Conservation (phyloP, 805 yeast species). For the Saccharomycopsis sp. region DNA sequence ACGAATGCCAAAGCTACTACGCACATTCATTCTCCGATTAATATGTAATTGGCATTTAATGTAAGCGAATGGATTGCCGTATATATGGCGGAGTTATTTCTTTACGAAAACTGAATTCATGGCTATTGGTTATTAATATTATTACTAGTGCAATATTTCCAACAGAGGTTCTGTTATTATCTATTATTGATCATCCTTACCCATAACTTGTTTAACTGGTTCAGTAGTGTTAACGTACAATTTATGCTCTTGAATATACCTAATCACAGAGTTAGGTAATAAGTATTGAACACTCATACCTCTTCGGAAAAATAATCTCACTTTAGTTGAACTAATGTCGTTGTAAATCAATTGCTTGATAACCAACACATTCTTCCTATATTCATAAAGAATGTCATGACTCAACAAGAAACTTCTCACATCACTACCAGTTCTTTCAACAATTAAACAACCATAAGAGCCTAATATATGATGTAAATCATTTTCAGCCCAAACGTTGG, state of each 20-base stretch:
- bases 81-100: too few species aligned
- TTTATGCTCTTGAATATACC: slow-evolving; percentile 90
- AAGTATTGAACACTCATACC: slow-evolving; percentile 96
- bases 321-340: slow-evolving; percentile 93
- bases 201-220: slow-evolving; percentile 81
- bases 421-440: slow-evolving; percentile 94
- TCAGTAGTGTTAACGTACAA: slow-evolving; percentile 81
- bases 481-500: slow-evolving; percentile 96
- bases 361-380: slow-evolving; percentile 84
- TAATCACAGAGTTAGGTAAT: slow-evolving; percentile 86
- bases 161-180: too few species aligned
- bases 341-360: slow-evolving; percentile 94
- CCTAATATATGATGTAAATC: slow-evolving; percentile 95
- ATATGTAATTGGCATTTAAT: too few species aligned
- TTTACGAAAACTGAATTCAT: too few species aligned
- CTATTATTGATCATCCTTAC: slow-evolving; percentile 4
- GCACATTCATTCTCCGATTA: too few species aligned
- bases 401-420: slow-evolving; percentile 86
- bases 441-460: slow-evolving; percentile 91
- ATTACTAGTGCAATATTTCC: too few species aligned
- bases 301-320: slow-evolving; percentile 82
- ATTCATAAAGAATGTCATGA: slow-evolving; percentile 97
- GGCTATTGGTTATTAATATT: too few species aligned
- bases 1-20: too few species aligned
- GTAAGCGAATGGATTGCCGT: too few species aligned